Evolutionary conservation across 2,329 filamentous ascomycete genomes (phyloP).

Genomic region (Tolypocladium amazonense): DNA sequence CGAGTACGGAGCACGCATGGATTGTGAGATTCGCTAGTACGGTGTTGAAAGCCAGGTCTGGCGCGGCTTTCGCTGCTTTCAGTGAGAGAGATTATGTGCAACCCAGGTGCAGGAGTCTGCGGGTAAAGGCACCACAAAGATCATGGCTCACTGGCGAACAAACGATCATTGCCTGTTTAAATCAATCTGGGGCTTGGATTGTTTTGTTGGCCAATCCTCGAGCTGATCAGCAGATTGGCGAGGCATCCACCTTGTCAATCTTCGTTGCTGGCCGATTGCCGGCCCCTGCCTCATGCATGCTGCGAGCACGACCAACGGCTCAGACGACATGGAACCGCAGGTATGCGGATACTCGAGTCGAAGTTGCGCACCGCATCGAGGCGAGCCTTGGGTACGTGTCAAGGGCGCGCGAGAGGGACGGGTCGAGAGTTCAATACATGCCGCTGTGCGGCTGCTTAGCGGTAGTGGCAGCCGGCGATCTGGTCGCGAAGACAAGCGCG

Average conservation of each 20-base stretch:
- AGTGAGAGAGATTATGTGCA: background rate
- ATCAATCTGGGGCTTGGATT: background rate
- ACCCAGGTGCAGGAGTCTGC: too few species aligned
- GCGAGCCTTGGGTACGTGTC: background rate
- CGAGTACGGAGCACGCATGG: background rate
- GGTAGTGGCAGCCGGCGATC: background rate
- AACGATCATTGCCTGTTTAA: background rate
- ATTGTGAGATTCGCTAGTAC: background rate
- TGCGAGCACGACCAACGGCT: background rate
- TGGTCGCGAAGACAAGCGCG: background rate
- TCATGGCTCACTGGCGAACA: background rate
- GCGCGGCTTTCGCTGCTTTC: background rate
- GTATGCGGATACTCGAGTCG: background rate
- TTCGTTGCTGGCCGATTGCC: too few species aligned
- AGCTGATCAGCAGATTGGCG: background rate
- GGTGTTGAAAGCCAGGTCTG: background rate
- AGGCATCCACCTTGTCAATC: background rate
- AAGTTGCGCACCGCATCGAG: background rate
- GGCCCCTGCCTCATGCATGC: too few species aligned
- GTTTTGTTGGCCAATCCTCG: background rate
- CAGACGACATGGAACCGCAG: background rate
- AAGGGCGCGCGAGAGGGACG: background rate
- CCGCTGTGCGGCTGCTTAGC: background rate
- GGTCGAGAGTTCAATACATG: background rate
- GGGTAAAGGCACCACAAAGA: too few species aligned